Percentiles rank a stretch among this genome's conserved stretches.
Conservation (phyloP, 768 basidiomycete genomes). For the Lyophyllum shimeji region DNA sequence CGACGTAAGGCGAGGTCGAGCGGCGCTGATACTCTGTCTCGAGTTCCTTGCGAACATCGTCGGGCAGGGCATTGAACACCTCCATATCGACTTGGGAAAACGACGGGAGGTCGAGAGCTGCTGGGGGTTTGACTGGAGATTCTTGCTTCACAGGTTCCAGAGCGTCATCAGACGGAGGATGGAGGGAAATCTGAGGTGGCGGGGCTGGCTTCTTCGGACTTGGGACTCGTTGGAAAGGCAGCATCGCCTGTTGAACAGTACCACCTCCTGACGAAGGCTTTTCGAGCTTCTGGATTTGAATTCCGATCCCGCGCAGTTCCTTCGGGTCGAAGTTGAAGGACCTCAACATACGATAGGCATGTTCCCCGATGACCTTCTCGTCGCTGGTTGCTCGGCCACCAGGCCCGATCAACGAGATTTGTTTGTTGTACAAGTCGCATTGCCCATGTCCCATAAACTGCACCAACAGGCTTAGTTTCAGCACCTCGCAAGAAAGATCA, state of each 20-base stretch:
- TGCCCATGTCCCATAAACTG: conserved; percentile 92
- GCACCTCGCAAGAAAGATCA: neutral
- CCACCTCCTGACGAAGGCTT: conserved; percentile 30
- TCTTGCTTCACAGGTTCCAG: conserved; percentile 6
- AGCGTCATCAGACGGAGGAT: conserved; percentile 17
- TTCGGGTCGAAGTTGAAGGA: conserved; percentile 76
- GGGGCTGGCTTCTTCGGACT: conserved; percentile 16
- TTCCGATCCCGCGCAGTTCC: conserved; percentile 90
- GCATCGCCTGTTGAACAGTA: conserved; percentile 47
- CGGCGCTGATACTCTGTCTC: conserved; percentile 65
- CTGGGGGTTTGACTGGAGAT: conserved; percentile 19
- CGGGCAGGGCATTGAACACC: conserved; percentile 70
- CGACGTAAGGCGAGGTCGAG: conserved; percentile 47
- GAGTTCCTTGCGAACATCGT: conserved; percentile 67
- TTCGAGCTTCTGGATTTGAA: conserved; percentile 90
- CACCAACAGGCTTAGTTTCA: neutral
- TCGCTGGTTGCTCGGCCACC: conserved; percentile 76
- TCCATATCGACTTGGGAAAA: conserved; percentile 75
- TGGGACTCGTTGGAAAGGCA: conserved; percentile 49
- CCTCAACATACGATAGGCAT: conserved; percentile 74
- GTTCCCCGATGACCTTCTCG: conserved; percentile 64
- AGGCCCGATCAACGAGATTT: conserved; percentile 54
- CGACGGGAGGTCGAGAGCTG: conserved; percentile 57
- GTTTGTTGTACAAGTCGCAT: conserved; percentile 81
- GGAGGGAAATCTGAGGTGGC: conserved; percentile 16